phyloP scores from a whole-genome alignment of 768 basidiomycete species.

The Boletus coccyginus region DNA sequence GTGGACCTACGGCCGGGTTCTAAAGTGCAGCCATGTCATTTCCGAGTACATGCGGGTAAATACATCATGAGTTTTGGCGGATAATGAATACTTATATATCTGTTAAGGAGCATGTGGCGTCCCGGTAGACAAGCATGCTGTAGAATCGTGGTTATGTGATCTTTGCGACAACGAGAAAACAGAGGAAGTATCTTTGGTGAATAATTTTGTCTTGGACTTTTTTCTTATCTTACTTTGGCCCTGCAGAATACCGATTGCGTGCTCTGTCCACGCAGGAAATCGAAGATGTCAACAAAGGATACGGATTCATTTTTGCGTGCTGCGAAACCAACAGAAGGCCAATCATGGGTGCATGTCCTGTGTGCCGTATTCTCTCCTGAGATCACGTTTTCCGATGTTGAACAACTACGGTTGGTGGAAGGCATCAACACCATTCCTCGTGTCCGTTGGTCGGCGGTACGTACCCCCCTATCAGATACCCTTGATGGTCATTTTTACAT shows the following conservation, averaged over 20 bases:
- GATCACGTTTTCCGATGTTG: constrained; percentile 75
- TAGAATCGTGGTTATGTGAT: constrained; percentile 84
- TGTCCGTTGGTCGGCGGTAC: constrained; percentile 71
- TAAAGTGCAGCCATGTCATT: constrained; percentile 81
- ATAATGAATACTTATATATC: constrained; percentile 5
- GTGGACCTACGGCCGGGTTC: constrained; percentile 72
- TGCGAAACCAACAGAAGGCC: constrained; percentile 89
- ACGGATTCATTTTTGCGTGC: constrained; percentile 68
- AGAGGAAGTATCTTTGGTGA: constrained; percentile 77
- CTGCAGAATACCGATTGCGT: constrained; percentile 78
- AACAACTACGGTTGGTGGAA: constrained; percentile 75
- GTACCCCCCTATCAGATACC: constrained; percentile 25
- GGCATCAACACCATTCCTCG: constrained; percentile 73
- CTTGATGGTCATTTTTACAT: constrained; percentile 4
- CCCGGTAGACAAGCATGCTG: constrained; percentile 54
- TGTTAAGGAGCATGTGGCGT: constrained; percentile 65
- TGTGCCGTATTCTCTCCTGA: constrained; percentile 90
- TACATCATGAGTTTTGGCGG: background rate
- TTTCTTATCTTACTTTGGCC: background rate
- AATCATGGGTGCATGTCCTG: constrained; percentile 88
- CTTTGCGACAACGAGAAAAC: constrained; percentile 82
- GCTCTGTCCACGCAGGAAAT: constrained; percentile 63
- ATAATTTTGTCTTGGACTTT: constrained; percentile 17
- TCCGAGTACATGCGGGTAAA: constrained; percentile 76
- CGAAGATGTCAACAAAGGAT: constrained; percentile 40